phyloP scores from a whole-genome alignment of 768 basidiomycete species.

The Naganishia vishniacii region DNA sequence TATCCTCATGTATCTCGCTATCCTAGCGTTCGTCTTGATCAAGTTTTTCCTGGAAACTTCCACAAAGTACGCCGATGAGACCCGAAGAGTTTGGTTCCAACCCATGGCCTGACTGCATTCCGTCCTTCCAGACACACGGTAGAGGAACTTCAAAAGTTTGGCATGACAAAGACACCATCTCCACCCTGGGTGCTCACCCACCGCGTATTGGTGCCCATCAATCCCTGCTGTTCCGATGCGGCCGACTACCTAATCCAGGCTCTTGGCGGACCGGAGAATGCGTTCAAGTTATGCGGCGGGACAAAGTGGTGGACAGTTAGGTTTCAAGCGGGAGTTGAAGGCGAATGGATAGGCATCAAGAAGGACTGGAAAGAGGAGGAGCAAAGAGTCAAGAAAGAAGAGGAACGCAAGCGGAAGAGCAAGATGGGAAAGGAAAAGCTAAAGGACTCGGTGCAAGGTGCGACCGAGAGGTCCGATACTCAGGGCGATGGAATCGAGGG shows the following conservation, averaged over 20 bases:
- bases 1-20: too few species aligned
- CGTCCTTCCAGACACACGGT: constrained; percentile 59
- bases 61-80: constrained; percentile 46
- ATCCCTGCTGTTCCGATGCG: constrained; percentile 68
- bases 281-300: constrained; percentile 71
- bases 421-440: constrained; percentile 31
- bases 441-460: constrained; percentile 28
- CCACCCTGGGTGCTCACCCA: constrained; percentile 77
- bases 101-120: background rate
- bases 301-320: constrained; percentile 98
- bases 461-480: constrained; percentile 22
- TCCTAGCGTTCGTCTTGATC: constrained; percentile 63
- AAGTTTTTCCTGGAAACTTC: constrained; percentile 70
- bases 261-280: constrained; percentile 71
- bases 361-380: constrained; percentile 74
- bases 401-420: constrained; percentile 41
- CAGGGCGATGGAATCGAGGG: constrained; percentile 26
- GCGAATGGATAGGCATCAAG: constrained; percentile 79
- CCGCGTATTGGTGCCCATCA: constrained; percentile 62
- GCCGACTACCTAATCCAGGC: constrained; percentile 67
- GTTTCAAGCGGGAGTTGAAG: constrained; percentile 72
- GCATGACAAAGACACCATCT: constrained; percentile 70
- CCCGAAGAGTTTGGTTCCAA: background rate
- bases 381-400: constrained; percentile 43
- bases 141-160: constrained; percentile 73